Percentiles rank a stretch among this genome's conserved stretches.
Evolutionary conservation across 2,329 filamentous ascomycete species (phyloP).

Genomic region (Scorias spongiosa): DNA sequence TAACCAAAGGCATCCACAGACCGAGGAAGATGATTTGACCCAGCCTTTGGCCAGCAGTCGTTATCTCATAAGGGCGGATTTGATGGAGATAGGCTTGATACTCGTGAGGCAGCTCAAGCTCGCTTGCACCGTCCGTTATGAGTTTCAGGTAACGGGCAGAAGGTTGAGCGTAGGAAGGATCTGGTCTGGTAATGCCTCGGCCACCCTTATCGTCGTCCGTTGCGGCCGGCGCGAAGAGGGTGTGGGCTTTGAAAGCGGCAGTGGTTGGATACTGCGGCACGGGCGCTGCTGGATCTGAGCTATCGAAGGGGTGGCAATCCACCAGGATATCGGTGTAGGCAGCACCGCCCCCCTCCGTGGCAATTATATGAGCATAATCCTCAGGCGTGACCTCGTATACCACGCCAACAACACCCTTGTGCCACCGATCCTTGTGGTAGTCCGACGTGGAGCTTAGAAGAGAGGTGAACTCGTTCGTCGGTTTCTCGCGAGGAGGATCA

Average conservation of each 20-base stretch:
- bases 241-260: conserved; percentile 65
- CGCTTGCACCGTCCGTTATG: conserved; percentile 60
- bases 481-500: conserved; percentile 14
- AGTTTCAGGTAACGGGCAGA: conserved; percentile 72
- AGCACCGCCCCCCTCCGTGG: conserved; percentile 74
- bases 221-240: conserved; percentile 53
- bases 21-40: conserved; percentile 49
- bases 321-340: conserved; percentile 76
- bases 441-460: conserved; percentile 1
- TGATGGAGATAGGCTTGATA: conserved; percentile 60
- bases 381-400: conserved; percentile 81
- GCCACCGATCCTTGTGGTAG: conserved; percentile 49
- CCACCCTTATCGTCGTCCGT: conserved; percentile 14
- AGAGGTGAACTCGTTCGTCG: not conserved
- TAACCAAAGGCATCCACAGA: conserved; percentile 43
- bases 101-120: conserved; percentile 63
- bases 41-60: conserved; percentile 48
- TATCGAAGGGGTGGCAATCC: conserved; percentile 56
- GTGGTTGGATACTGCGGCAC: conserved; percentile 51
- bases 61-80: conserved; percentile 57
- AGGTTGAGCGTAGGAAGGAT: conserved; percentile 62
- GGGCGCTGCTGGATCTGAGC: conserved; percentile 32
- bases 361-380: conserved; percentile 76
- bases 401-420: conserved; percentile 74
- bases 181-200: conserved; percentile 40